Base-by-base conservation (phyloP, 2,329 filamentous ascomycete species). In the Herpotrichia juniperi region DNA sequence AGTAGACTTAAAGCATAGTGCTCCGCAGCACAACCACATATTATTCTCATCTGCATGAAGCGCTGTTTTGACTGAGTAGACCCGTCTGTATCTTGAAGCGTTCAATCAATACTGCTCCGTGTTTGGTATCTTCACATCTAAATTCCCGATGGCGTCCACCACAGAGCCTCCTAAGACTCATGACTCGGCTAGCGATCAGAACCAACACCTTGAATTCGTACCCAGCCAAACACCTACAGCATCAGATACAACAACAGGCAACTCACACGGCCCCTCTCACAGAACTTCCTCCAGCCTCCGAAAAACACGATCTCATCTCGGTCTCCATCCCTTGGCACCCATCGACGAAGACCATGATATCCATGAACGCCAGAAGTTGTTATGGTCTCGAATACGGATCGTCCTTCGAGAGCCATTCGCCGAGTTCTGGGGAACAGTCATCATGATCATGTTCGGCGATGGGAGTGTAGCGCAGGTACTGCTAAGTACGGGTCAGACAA, bases 371-470 rank as follows among this genome's bases (percentile, higher is more conserved):
- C 67, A 70, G 6, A 60, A 73, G 26, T 53, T 77, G 17, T 51
- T 71, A 11, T 78, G 75, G 76, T 69, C 69, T 4, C 67, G 66
- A 19, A 64, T 76, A 35, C 56, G 74, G 16, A 55, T 67, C 5
- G 68, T 66, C 1, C 57, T 79, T 21, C 66, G 76, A 51, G 77
- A 79, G 54, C 76, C 76, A 0, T 75, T 78, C 26, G 71, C 75
- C 0, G 77, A 79, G 52, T 78, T 79, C 58, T 77, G 73, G 56
- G 76, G 76, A 1, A 67, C 70, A 0, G 68, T 74, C 17, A 70
- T 77, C 25, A 70, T 78, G 64, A 69, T 78, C 2, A 64, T 76
- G 48, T 79, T 79, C 53, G 76, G 75, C n/a, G 63, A 78, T 54
- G 76, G 75, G 5, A 66, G 70, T 24, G 74, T 78, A 12, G 77